Evolutionary conservation across 2,329 filamentous ascomycete genomes (phyloP).

Genomic region (Cyphellophora attinorum): DNA sequence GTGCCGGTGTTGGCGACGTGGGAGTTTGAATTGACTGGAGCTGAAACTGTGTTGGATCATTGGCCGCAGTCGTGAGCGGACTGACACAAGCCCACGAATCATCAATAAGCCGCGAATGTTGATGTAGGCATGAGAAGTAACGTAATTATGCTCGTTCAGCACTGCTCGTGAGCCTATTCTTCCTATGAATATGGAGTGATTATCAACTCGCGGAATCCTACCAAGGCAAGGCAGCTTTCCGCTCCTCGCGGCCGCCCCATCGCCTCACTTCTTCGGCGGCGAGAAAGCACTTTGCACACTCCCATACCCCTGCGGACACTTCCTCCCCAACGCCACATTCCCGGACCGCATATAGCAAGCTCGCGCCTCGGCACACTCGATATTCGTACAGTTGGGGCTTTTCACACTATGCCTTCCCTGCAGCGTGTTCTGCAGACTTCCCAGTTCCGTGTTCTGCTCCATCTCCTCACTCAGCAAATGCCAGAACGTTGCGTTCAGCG

Average conservation of each 20-base stretch:
- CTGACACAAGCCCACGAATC: no score
- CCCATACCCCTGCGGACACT: constrained; percentile 42
- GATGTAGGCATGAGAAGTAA: no score
- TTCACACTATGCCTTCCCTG: constrained; percentile 43
- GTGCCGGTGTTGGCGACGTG: constrained; percentile 24
- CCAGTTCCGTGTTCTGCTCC: constrained; percentile 41
- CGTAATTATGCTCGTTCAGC: no score
- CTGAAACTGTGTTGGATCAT: constrained; percentile 22
- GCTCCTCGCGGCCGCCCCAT: no score
- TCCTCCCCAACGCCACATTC: constrained; percentile 40
- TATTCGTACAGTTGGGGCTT: constrained; percentile 43
- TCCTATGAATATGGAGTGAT: no score
- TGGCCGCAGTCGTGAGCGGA: no score
- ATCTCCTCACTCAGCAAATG: constrained; percentile 49
- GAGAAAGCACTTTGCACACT: constrained; percentile 10
- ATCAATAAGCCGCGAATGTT: no score
- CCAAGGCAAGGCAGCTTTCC: no score
- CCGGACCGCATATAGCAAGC: constrained; percentile 52
- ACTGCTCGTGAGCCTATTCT: no score
- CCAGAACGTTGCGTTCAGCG: constrained; percentile 52
- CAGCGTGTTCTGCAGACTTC: constrained; percentile 39
- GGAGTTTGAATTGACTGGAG: constrained; percentile 25
- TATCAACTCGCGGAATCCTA: no score
- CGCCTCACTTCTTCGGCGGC: no score
- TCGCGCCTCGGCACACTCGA: constrained; percentile 43